Evolutionary conservation across 176 grass and related monocot genomes (phyloP).

Genomic region (Puccinellia tenuiflora): DNA sequence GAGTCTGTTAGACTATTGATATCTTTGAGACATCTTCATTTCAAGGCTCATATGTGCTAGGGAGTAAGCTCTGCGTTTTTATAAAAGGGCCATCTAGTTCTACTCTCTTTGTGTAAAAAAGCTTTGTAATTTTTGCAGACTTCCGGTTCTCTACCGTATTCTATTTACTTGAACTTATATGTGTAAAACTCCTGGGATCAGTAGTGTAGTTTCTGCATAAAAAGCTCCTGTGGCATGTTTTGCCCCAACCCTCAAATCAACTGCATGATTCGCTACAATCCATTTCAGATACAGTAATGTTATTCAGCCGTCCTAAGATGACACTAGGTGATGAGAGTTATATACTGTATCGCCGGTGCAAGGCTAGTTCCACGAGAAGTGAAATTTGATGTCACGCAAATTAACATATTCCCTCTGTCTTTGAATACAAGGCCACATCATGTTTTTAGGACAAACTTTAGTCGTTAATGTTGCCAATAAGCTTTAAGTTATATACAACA

Average conservation of each 20-base stretch:
- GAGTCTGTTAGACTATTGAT: neutral
- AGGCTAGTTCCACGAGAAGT: too few species aligned
- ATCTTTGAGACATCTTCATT: neutral
- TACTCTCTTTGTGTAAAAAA: neutral
- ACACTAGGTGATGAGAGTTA: neutral
- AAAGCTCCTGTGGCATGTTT: neutral
- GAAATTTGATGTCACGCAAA: too few species aligned
- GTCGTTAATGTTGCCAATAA: too few species aligned
- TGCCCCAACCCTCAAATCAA: neutral
- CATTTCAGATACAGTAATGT: neutral
- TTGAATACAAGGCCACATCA: too few species aligned
- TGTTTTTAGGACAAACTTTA: too few species aligned
- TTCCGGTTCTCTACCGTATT: neutral
- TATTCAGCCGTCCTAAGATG: neutral
- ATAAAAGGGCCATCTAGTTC: neutral
- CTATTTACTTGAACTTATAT: neutral
- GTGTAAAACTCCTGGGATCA: neutral
- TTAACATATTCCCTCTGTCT: too few species aligned
- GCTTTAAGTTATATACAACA: too few species aligned
- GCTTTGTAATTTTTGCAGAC: neutral
- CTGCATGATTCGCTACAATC: neutral
- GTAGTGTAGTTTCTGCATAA: neutral
- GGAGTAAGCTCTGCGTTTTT: neutral
- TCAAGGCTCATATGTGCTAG: neutral
- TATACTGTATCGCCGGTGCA: neutral